These are phyloP conservation scores for Bidens hawaiensis DNA, from an alignment of 140 eudicot genomes.

Conservation along the genomic window DNA sequence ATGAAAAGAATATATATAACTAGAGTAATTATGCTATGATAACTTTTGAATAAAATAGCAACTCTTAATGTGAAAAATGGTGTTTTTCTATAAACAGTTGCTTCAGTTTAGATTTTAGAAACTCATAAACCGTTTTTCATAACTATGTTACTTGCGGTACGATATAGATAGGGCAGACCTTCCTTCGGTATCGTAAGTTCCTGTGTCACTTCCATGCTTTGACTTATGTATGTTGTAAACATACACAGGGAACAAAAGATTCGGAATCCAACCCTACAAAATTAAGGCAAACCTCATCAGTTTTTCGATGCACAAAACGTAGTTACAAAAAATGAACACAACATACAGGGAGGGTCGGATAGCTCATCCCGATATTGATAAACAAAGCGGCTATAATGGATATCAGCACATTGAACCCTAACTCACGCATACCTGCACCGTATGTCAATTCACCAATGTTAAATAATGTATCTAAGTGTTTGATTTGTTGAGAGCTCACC, in stretches of 20 bases:
- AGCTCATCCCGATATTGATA: constrained; percentile 68
- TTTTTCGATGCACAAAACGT: too few species aligned
- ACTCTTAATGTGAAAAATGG: too few species aligned
- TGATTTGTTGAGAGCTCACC: constrained; percentile 31
- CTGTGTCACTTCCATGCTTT: constrained; percentile 88
- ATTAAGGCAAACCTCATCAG: not conserved
- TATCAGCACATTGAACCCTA: constrained; percentile 62
- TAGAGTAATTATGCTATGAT: too few species aligned
- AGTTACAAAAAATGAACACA: not conserved
- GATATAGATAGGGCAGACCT: too few species aligned
- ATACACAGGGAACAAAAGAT: constrained; percentile 71
- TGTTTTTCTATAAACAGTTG: too few species aligned
- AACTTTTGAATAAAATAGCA: too few species aligned
- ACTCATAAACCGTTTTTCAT: too few species aligned
- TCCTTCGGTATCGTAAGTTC: constrained; percentile 83
- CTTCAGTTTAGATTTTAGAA: too few species aligned
- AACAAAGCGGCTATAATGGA: constrained; percentile 50
- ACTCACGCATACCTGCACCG: constrained; percentile 51
- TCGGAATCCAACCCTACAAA: constrained; percentile 85
- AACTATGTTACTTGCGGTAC: too few species aligned
- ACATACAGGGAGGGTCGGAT: constrained; percentile 87
- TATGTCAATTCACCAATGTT: too few species aligned
- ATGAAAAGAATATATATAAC: too few species aligned
- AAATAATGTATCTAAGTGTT: too few species aligned
- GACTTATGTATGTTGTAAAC: constrained; percentile 67